phyloP scores from a whole-genome alignment of 352 stramenopile species.

The Phytophthora citrophthora region DNA sequence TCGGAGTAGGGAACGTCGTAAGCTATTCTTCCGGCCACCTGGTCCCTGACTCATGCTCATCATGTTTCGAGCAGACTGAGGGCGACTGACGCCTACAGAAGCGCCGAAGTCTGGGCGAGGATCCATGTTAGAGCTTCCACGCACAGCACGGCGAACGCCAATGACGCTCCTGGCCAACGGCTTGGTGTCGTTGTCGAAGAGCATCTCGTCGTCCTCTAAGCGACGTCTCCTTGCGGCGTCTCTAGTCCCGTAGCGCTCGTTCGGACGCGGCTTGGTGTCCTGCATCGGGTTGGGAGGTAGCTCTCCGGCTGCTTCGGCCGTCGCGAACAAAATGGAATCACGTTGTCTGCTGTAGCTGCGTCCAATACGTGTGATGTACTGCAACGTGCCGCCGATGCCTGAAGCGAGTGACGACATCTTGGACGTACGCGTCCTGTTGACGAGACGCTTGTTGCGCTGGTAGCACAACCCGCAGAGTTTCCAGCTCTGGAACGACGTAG shows the following conservation, averaged over 20 bases:
- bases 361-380: conserved; percentile 43
- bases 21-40: conserved; percentile 24
- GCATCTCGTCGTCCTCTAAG: conserved; percentile 36
- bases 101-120: conserved; percentile 26
- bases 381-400: conserved; percentile 37
- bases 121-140: conserved; percentile 15
- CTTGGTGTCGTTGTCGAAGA: conserved; percentile 40
- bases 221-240: conserved; percentile 25
- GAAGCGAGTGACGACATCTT: conserved; percentile 54
- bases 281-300: conserved; percentile 35
- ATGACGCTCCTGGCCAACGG: conserved; percentile 42
- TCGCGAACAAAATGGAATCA: conserved; percentile 49
- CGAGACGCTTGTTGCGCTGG: conserved; percentile 64
- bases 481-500: conserved; percentile 71
- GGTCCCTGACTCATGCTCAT: conserved; percentile 40
- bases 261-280: conserved; percentile 35
- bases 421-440: conserved; percentile 60
- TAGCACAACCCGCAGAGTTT: conserved; percentile 69
- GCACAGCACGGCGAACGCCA: conserved; percentile 31
- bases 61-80: conserved; percentile 10
- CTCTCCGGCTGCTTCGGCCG: conserved; percentile 36
- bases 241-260: conserved; percentile 14
- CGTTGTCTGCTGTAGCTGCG: conserved; percentile 46
- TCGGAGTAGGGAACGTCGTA: conserved; percentile 23
- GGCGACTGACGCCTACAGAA: conserved; percentile 19